Evolutionary conservation across 306 rosid species (phyloP), one percentile per base, ranked within the genome.

Genomic region (Sicyos edulis): DNA sequence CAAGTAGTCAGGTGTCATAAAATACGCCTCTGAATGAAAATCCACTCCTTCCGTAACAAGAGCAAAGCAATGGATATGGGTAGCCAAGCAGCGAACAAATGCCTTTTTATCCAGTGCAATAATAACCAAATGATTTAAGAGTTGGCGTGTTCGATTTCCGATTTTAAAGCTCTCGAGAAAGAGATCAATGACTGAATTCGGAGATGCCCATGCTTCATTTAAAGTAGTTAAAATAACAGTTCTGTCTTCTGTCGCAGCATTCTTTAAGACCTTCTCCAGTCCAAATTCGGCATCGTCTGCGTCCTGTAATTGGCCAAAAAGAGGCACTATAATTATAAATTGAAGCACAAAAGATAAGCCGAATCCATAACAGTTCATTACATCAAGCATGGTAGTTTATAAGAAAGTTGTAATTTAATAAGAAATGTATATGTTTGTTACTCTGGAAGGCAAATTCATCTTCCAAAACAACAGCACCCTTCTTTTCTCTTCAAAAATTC

Each of bases 141-240:
- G 89, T 78, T 81, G 76, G 72, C 58, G 73, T 20, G 99, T 93
- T 44, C 56, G 81, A 19, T 82, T 82, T 66, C 96, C 97, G 76
- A 83, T 89, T 86, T 86, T 88, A 80, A 93, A 91, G 86, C 99
- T 91, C 79, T 88, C 96, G 7, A 91, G 92, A 70, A 93, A 93
- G 74, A 93, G 96, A 80, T 88, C 97, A 26, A 90, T 52, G 37
- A 91, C 76, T 26, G 98, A 90, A 85, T 84, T 75, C 50, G 87
- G 95, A 82, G 96, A 82, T 17, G 97, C 97, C 98, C 98, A 93
- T 71, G 98, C 97, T 81, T 86, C 95, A 75, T 93, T 93, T 74
- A 93, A 81, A 19, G 98, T 88, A 29, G 98, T 90, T 83, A 93
- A 79, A 71, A 93, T 90, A 71, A 93, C 95, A 55, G 98, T 93